phyloP scores from a whole-genome alignment of 1,284 basidiomycete genomes.

The Boletus mariae region DNA sequence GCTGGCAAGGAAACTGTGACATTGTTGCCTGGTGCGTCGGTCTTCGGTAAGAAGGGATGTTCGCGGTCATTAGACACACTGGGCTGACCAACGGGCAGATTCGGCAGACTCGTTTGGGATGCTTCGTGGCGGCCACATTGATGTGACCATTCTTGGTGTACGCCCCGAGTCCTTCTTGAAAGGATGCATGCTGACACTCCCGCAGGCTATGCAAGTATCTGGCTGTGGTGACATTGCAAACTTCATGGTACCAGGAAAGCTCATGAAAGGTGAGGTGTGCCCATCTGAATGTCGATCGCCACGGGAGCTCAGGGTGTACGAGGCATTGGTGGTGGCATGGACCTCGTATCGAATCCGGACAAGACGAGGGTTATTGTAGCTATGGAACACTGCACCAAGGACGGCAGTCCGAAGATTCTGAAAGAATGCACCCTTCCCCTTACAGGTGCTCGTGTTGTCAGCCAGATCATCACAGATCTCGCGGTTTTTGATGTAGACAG shows the following conservation, averaged over 20 bases:
- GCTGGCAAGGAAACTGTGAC: neutral
- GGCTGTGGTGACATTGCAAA: conserved; percentile 75
- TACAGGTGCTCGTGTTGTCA: conserved; percentile 71
- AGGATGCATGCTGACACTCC: neutral
- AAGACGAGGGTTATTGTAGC: too few relatives aligned
- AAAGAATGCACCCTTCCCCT: too few relatives aligned
- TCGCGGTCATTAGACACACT: neutral
- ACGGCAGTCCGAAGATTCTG: conserved; percentile 67
- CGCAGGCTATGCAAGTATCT: conserved; percentile 63
- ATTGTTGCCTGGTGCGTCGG: neutral
- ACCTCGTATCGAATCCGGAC: too few relatives aligned
- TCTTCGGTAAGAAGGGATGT: neutral
- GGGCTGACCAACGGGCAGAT: conserved; percentile 48
- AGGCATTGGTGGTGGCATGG: neutral
- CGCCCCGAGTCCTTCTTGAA: too few relatives aligned
- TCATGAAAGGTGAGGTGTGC: conserved; percentile 62
- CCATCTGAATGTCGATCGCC: neutral
- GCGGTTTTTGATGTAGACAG: conserved; percentile 47
- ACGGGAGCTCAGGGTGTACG: neutral
- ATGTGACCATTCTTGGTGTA: too few relatives aligned
- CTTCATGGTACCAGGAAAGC: conserved; percentile 94
- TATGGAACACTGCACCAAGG: conserved; percentile 17
- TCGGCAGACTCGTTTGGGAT: conserved; percentile 74
- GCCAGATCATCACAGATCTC: conserved; percentile 73
- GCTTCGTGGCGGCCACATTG: conserved; percentile 85